These are phyloP conservation scores for Penicillium verhagenii DNA, from an alignment of 495 filamentous ascomycete genomes.

Conservation along the genomic window DNA sequence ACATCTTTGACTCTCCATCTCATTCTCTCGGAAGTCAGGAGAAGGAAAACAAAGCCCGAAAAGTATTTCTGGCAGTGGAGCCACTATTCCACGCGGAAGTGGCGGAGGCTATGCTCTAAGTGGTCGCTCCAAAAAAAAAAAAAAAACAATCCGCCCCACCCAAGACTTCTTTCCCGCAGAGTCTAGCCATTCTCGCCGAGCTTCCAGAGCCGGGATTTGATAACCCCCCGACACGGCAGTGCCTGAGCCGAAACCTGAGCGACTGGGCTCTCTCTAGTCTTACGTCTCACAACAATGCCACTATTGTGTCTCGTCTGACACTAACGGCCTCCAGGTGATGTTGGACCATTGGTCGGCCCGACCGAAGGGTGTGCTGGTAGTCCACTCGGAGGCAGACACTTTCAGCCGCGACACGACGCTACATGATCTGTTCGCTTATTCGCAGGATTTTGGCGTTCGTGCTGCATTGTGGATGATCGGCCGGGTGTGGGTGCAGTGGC, in stretches of 20 bases:
- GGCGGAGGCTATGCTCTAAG: conserved; percentile 63
- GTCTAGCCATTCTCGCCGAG: conserved; percentile 9
- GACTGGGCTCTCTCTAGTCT: conserved; percentile 14
- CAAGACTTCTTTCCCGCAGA: conserved; percentile 48
- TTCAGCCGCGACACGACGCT: conserved; percentile 24
- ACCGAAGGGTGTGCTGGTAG: conserved; percentile 14
- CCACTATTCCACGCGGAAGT: conserved; percentile 41
- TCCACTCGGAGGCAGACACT: conserved; percentile 32
- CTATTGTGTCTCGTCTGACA: conserved; percentile 17
- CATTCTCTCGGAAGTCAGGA: conserved; percentile 46
- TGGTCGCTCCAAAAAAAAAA: conserved; percentile 55
- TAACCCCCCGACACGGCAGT: conserved; percentile 59
- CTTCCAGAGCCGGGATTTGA: conserved; percentile 30
- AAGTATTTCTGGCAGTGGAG: conserved; percentile 9
- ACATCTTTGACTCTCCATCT: too few relatives aligned
- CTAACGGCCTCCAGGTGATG: conserved; percentile 21
- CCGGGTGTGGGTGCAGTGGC: conserved; percentile 59
- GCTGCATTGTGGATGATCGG: conserved; percentile 58
- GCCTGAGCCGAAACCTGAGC: conserved; percentile 64
- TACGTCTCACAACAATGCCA: conserved; percentile 20
- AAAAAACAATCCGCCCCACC: too few relatives aligned
- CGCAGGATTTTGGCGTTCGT: conserved; percentile 56
- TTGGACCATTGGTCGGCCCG: conserved; percentile 26
- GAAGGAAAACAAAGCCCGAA: conserved; percentile 44
- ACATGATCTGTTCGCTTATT: conserved; percentile 30